A percentile compares a stretch with the other conserved stretches of the same genome.
Conservation (phyloP, 495 filamentous ascomycete genomes). For the Coniosporium apollinis region DNA sequence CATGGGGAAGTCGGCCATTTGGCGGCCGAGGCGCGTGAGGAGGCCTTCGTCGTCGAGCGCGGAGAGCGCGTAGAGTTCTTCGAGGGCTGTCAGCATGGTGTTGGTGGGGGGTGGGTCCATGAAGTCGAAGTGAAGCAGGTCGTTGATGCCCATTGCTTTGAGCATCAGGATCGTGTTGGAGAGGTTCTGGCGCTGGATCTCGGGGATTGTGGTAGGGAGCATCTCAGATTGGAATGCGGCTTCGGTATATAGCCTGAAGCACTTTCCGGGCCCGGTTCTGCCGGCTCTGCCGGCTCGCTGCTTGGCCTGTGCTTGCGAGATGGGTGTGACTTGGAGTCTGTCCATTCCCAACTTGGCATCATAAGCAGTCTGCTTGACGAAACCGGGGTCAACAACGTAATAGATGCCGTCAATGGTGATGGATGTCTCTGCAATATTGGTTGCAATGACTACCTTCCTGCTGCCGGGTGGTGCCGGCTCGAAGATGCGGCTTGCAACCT, state of each 20-base stretch:
- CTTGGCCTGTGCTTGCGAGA: constrained; percentile 92
- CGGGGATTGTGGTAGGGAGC: constrained; percentile 87
- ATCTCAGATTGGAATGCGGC: constrained; percentile 92
- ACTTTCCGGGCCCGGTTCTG: constrained; percentile 89
- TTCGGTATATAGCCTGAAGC: constrained; percentile 92
- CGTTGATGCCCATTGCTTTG: constrained; percentile 98
- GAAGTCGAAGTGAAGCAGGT: constrained; percentile 93
- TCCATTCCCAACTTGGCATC: constrained; percentile 98
- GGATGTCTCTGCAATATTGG: constrained; percentile 95
- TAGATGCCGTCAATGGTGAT: constrained; percentile 97
- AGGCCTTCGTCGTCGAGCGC: constrained; percentile 95
- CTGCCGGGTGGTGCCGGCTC: constrained; percentile 79
- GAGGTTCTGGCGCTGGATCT: constrained; percentile 95
- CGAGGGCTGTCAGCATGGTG: constrained; percentile 90
- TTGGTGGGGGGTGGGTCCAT: constrained; percentile 97
- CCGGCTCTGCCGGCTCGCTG: constrained; percentile 88
- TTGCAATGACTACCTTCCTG: constrained; percentile 93
- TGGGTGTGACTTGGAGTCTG: constrained; percentile 81
- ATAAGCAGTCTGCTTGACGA: constrained; percentile 95
- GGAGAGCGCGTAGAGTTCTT: constrained; percentile 83
- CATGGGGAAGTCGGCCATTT: constrained; percentile 98
- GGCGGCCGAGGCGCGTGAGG: constrained; percentile 76
- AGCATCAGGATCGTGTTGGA: constrained; percentile 92
- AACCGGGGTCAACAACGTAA: constrained; percentile 93
- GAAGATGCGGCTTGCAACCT: constrained; percentile 90